Conservation (phyloP, 768 basidiomycete species). For the Tricholomella constricta region DNA sequence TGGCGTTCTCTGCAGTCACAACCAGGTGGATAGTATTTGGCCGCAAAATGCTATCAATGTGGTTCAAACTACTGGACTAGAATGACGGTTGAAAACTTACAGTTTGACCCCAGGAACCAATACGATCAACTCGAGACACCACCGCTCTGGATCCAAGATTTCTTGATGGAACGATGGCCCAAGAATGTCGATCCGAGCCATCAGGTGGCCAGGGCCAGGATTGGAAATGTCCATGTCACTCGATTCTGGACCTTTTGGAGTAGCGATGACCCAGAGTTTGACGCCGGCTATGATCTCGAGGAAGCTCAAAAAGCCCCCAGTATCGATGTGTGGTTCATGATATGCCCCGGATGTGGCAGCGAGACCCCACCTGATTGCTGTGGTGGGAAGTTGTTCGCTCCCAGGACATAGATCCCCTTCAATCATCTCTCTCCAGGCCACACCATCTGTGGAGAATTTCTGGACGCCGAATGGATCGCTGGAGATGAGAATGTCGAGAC, state of each 20-base stretch:
- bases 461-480: neutral
- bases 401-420: neutral
- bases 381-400: neutral
- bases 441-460: neutral
- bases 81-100: neutral
- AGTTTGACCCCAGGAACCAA: neutral
- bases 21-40: neutral
- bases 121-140: neutral
- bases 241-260: neutral
- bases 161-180: neutral
- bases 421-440: neutral
- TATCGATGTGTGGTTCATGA: neutral
- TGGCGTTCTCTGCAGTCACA: neutral
- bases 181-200: neutral
- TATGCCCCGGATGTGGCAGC: neutral
- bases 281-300: neutral
- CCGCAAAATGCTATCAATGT: neutral
- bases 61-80: neutral
- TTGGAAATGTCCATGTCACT: no score
- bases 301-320: neutral
- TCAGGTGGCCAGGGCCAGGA: no score
- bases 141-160: neutral
- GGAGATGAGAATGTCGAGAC: neutral
- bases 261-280: slow-evolving; percentile 6
- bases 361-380: neutral